phyloP scores from a whole-genome alignment of 176 grass and related monocot genomes.

The Zea luxurians region DNA sequence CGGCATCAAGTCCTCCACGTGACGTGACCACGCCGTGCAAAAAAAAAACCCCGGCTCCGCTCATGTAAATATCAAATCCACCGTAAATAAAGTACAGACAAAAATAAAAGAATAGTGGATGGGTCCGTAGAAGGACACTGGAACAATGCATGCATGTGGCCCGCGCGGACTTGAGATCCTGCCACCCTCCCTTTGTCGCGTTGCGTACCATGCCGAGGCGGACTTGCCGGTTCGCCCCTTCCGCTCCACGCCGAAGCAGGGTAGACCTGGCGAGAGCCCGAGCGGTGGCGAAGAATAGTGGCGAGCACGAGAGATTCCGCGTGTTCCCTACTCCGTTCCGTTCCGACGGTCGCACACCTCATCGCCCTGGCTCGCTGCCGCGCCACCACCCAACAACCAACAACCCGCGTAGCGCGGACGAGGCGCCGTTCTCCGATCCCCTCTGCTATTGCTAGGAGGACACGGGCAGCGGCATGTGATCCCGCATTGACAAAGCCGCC shows the following conservation, averaged over 20 bases:
- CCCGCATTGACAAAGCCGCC: neutral
- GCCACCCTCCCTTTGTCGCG: slow-evolving; percentile 27
- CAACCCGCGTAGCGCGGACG: neutral
- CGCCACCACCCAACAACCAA: slow-evolving; percentile 53
- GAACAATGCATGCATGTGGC: slow-evolving; percentile 33
- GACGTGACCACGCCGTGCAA: no score
- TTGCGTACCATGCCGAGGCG: neutral
- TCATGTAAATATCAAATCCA: neutral
- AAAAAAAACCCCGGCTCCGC: no score
- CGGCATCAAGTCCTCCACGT: no score
- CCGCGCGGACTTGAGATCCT: slow-evolving; percentile 22
- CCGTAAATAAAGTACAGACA: neutral
- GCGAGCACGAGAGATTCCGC: slow-evolving; percentile 48
- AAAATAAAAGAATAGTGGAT: neutral
- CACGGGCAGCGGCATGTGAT: slow-evolving; percentile 38
- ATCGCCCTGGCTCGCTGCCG: slow-evolving; percentile 27
- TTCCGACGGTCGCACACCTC: slow-evolving; percentile 39
- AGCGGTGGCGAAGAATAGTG: neutral
- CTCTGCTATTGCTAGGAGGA: neutral
- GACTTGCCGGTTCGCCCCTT: slow-evolving; percentile 37
- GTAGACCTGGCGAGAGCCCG: neutral
- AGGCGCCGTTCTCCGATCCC: slow-evolving; percentile 30
- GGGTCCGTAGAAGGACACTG: slow-evolving; percentile 6
- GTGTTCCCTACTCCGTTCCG: slow-evolving; percentile 20
- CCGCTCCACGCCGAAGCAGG: neutral